These are phyloP conservation scores for Didymosphaeria variabile DNA, from an alignment of 2,329 filamentous ascomycete species.

Conservation along the genomic window DNA sequence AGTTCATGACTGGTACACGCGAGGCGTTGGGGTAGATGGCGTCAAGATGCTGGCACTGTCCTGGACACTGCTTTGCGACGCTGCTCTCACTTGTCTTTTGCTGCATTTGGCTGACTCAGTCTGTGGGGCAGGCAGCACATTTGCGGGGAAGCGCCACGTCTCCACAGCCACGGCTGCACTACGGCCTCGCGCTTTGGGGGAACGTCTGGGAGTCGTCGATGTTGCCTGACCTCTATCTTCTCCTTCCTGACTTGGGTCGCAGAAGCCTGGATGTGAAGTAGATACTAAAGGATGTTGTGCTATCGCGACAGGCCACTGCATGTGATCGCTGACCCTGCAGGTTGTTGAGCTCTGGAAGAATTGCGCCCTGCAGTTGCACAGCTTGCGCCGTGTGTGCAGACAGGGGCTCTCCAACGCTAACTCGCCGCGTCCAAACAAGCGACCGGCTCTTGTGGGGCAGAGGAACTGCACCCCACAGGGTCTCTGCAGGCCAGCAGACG, in stretches of 20 bases:
- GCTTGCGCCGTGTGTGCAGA: slow-evolving; percentile 1
- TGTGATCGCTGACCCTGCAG: slow-evolving; percentile 1
- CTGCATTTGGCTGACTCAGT: slow-evolving; percentile 10
- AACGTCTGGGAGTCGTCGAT: not conserved
- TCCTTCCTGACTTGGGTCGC: not conserved
- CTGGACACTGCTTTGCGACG: not conserved
- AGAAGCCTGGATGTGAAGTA: not conserved
- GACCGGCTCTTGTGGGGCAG: slow-evolving; percentile 13
- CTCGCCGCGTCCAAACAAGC: not conserved
- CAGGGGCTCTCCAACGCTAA: slow-evolving; percentile 13
- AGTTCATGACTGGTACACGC: slow-evolving; percentile 26
- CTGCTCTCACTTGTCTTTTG: slow-evolving; percentile 2
- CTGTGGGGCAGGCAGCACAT: slow-evolving; percentile 2
- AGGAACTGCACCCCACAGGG: slow-evolving; percentile 9
- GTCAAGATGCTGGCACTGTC: not conserved
- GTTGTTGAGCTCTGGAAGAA: slow-evolving; percentile 8
- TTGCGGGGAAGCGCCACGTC: slow-evolving; percentile 11
- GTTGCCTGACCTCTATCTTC: not conserved
- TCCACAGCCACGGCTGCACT: slow-evolving; percentile 5
- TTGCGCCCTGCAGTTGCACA: not conserved
- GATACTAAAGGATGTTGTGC: not conserved
- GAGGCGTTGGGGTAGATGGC: slow-evolving; percentile 25
- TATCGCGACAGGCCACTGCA: not conserved
- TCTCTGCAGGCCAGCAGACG: slow-evolving; percentile 9
- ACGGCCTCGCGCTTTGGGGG: not conserved